phyloP scores from a whole-genome alignment of 2,329 filamentous ascomycete species.

The Parasarocladium wereldwijsianum region DNA sequence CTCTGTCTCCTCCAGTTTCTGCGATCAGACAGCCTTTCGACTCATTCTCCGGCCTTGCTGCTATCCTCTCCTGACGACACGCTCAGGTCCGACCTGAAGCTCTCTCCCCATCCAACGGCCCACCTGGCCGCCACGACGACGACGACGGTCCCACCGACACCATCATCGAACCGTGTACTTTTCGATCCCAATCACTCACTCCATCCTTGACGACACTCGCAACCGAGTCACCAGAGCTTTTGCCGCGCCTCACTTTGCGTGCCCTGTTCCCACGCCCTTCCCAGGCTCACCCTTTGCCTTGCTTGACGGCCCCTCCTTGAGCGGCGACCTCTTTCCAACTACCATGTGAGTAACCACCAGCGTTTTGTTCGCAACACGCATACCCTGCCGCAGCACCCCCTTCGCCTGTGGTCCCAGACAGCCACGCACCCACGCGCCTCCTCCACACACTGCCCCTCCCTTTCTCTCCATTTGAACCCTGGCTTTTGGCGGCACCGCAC shows the following conservation, averaged over 20 bases:
- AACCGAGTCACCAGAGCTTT: too few relatives aligned
- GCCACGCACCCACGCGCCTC: too few relatives aligned
- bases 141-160: constrained; percentile 1
- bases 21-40: too few relatives aligned
- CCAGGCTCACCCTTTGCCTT: neutral
- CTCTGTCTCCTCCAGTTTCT: constrained; percentile 1
- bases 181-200: neutral
- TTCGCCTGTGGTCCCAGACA: too few relatives aligned
- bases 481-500: too few relatives aligned
- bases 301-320: constrained; percentile 3
- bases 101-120: constrained; percentile 5
- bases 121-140: constrained; percentile 4
- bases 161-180: constrained; percentile 4
- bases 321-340: constrained; percentile 2
- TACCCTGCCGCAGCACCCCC: too few relatives aligned
- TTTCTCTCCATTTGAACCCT: too few relatives aligned
- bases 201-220: neutral
- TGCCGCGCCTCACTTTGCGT: neutral
- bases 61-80: constrained; percentile 1
- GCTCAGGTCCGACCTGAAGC: constrained; percentile 5
- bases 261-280: neutral
- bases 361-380: too few relatives aligned
- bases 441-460: too few relatives aligned
- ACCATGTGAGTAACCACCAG: constrained; percentile 4
- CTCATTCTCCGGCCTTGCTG: too few relatives aligned